Percentiles rank a stretch among this genome's conserved stretches.
Conservation (phyloP, 768 basidiomycete species). For the Trametes punicea region DNA sequence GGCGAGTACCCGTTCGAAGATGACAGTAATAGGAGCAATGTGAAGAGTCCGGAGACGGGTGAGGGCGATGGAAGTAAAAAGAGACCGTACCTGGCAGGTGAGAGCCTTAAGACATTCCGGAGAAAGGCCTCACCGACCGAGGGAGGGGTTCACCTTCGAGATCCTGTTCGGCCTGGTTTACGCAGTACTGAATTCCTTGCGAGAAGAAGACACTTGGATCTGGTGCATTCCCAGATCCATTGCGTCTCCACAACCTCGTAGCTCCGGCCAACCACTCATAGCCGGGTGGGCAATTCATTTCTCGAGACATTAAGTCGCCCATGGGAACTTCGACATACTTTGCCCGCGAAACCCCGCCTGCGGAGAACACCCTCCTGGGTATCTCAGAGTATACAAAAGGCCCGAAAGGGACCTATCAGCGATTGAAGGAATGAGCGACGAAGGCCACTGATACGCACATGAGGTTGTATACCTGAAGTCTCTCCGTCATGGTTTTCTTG, state of each 20-base stretch:
- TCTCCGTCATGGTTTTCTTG: too few species aligned
- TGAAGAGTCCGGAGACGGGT: neutral
- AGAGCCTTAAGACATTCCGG: conserved; percentile 1
- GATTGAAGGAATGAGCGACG: neutral
- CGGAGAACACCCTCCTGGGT: neutral
- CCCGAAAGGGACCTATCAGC: conserved; percentile 5
- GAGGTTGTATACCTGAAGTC: neutral
- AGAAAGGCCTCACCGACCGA: neutral
- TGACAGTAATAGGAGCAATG: neutral
- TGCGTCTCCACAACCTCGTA: too few species aligned
- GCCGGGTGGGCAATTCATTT: conserved; percentile 9
- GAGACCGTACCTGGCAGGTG: conserved; percentile 4
- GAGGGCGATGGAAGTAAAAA: neutral
- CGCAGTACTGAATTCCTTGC: neutral
- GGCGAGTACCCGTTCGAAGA: neutral
- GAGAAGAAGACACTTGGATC: too few species aligned
- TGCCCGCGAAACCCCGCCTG: neutral
- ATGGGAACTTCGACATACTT: conserved; percentile 5
- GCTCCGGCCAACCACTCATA: too few species aligned
- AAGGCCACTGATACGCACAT: neutral
- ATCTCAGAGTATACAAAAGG: neutral
- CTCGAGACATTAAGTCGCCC: neutral
- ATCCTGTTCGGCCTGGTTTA: neutral
- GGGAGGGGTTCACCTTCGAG: neutral
- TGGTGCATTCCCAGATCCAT: too few species aligned